Evolutionary conservation across 306 rosid genomes (phyloP), one percentile per base, ranked within the genome.

Genomic region (Nissolia schottii): DNA sequence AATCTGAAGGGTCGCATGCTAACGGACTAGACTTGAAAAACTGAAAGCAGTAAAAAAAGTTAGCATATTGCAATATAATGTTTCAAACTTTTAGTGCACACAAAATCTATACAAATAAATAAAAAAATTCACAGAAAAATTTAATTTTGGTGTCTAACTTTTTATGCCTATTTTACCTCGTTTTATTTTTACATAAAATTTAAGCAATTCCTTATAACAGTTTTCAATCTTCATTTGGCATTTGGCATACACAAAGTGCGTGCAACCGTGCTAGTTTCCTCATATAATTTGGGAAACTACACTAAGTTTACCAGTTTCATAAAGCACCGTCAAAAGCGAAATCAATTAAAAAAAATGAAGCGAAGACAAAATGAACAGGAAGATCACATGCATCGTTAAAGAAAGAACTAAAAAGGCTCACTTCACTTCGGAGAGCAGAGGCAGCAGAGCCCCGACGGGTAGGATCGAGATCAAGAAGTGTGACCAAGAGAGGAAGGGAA

Each of bases 391-490:
- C 20, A 29, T 65, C 9, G 38, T 65, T 28, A 18, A 20, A 23
- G 19, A 9, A 32, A 43, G 0, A 59, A 16, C 7, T 16, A 64
- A 35, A 54, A 46, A 35, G 24, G 6, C 68, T 69, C 40, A 80
- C 84, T 13, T 80, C 69, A 68, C n/a, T 62, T 61, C 3, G 37
- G 29, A 80, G 73, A 14, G 84, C 84, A 61, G 84, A 80, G 28
- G 64, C 61, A 40, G 80, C 84, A 43, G 1, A 61, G 63, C 77
- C 80, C 13, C 84, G 77, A 43, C 12, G 18, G 12, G 14, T 3
- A 45, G 84, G 84, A 65, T 74, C 66, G 15, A 80, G 84, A 80
- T 80, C 64, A 55, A 75, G 77, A 62, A 80, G 80, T n/a, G 40
- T 74, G 18, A 57, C 53, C 16, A 74, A 60, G 28, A 80, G 77